phyloP scores from a whole-genome alignment of 2,329 filamentous ascomycete species.

The Colletotrichum sp. region DNA sequence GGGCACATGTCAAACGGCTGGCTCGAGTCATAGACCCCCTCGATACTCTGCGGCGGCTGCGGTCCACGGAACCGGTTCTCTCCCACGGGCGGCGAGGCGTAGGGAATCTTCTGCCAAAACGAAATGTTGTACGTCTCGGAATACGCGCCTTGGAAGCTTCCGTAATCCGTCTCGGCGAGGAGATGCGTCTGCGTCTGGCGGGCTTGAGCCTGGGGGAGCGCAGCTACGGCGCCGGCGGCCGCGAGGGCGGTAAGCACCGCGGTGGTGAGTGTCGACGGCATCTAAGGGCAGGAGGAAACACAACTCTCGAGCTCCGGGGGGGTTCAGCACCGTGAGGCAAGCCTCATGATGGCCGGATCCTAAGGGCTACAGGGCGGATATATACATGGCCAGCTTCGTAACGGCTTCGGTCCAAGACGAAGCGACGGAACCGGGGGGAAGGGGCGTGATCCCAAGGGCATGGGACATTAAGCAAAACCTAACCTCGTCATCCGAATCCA shows the following conservation, averaged over 20 bases:
- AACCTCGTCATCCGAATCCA: not conserved
- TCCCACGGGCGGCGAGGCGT: constrained; percentile 61
- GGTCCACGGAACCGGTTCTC: constrained; percentile 65
- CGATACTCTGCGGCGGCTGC: constrained; percentile 56
- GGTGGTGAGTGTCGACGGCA: constrained; percentile 2
- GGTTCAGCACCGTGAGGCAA: not conserved
- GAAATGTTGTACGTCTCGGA: constrained; percentile 58
- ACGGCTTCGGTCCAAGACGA: not conserved
- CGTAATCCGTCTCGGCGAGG: constrained; percentile 45
- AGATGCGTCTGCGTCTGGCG: constrained; percentile 6
- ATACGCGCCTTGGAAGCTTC: constrained; percentile 57
- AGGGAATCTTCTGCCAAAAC: constrained; percentile 66
- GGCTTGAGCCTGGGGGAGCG: not conserved
- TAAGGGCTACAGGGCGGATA: not conserved
- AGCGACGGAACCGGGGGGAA: not conserved
- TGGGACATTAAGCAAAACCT: not conserved
- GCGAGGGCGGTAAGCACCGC: not conserved
- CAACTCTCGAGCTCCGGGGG: not conserved
- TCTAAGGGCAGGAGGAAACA: not conserved
- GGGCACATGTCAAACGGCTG: constrained; percentile 63
- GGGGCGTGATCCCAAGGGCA: not conserved
- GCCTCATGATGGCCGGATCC: not conserved
- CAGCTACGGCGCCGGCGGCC: not conserved
- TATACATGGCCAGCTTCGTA: not conserved
- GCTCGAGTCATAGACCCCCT: constrained; percentile 57